phyloP scores from a whole-genome alignment of 139 green algal species.

The Coccomyxa sp. region DNA sequence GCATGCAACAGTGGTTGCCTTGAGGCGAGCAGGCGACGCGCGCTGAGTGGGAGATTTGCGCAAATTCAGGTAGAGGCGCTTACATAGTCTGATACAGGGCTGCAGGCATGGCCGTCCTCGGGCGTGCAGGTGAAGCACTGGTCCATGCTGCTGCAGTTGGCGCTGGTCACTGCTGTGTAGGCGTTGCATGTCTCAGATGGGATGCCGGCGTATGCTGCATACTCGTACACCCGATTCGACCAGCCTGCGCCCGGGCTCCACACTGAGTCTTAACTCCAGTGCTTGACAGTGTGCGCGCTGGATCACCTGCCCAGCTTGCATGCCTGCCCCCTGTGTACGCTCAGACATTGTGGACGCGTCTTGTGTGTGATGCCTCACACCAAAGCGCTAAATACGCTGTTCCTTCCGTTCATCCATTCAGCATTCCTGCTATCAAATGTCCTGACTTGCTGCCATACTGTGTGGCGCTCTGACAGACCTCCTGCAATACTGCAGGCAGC shows the following conservation, averaged over 20 bases:
- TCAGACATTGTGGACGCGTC: background rate
- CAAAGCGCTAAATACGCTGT: background rate
- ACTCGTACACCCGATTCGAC: slow-evolving; percentile 53
- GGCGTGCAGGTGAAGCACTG: slow-evolving; percentile 70
- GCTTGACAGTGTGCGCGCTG: background rate
- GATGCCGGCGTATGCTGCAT: slow-evolving; percentile 41
- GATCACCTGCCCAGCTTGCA: background rate
- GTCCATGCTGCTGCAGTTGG: slow-evolving; percentile 13
- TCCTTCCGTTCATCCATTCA: background rate
- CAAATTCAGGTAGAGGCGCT: too few species aligned
- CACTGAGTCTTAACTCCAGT: background rate
- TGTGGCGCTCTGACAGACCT: too few species aligned
- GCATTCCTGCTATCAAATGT: too few species aligned
- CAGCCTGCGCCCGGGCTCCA: slow-evolving; percentile 18
- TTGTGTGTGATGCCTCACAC: background rate
- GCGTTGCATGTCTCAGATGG: slow-evolving; percentile 83
- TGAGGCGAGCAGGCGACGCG: too few species aligned
- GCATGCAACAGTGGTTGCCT: too few species aligned
- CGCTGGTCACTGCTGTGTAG: slow-evolving; percentile 58
- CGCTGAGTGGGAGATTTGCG: too few species aligned
- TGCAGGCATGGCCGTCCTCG: slow-evolving; percentile 9
- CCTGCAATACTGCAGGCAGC: too few species aligned
- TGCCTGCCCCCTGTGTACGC: too few species aligned
- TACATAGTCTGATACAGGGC: background rate
- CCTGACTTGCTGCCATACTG: too few species aligned